Evolutionary conservation across 768 basidiomycete genomes (phyloP), one percentile per base, ranked within the genome.

Genomic region (Termitomyces sp.): DNA sequence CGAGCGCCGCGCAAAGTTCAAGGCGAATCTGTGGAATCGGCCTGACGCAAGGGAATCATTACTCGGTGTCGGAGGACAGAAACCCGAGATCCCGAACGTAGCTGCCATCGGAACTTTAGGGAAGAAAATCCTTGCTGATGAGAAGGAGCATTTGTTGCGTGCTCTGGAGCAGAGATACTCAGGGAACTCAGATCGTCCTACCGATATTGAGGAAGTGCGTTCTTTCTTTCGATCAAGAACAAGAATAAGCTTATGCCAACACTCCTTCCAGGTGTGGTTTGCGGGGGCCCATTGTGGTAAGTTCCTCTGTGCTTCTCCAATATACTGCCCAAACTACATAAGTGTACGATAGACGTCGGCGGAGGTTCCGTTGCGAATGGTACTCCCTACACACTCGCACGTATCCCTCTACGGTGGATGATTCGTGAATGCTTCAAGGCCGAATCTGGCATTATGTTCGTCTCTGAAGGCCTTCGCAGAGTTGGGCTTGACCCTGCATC

Each of bases 351-450:
- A 73, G 72, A 75, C 53, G 68, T 75, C 22, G 73, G 74, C 6
- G 74, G 74, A 33, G 73, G 74, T 16, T 73, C 73, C 0, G 72
- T 74, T 16, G 60, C 65, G 2, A 83, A 86, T 66, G 76, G 75
- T 36, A 79, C 77, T 0, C 71, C 74, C 2, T 70, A 84, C 54
- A 76, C 77, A 4, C 80, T 88, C 0, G 79, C 85, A 0, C 78
- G 82, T 55, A 83, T 86, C 45, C 70, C 85, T 3, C 77, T 88
- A 3, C 78, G 81, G 1, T 88, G 90, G 90, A 89, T 91, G 88
- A 73, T 91, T 35, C 83, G 89, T 36, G 84, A 91, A 67, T 84
- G 82, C 65, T 87, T 90, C 79, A 79, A 79, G 59, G 69, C 82
- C 9, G 74, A 85, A 0, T 79, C 84, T 0, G 88, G 87, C 0